Evolutionary conservation across 2,329 filamentous ascomycete genomes (phyloP).

Genomic region (Paraconiothyrium brasiliense): DNA sequence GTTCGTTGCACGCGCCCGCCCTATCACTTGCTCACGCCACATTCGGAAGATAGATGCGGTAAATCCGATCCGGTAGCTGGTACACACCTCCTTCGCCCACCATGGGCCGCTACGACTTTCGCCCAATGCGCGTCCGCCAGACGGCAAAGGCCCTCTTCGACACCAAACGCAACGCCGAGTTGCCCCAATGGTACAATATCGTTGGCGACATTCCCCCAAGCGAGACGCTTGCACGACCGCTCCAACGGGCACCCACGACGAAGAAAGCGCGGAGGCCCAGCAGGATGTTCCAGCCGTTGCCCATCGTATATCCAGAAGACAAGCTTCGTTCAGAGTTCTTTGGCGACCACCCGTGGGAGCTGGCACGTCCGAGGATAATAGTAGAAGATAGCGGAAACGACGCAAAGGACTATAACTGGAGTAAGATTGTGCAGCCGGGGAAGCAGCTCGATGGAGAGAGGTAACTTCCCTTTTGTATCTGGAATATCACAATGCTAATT

Average conservation of each 20-base stretch:
- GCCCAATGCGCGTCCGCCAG: conserved; percentile 62
- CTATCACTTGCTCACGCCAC: neutral
- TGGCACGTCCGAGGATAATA: conserved; percentile 85
- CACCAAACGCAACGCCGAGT: conserved; percentile 49
- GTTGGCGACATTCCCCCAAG: conserved; percentile 67
- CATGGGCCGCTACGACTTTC: conserved; percentile 64
- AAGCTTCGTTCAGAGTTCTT: conserved; percentile 82
- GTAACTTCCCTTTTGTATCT: conserved; percentile 56
- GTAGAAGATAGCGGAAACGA: conserved; percentile 89
- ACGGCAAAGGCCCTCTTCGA: conserved; percentile 61
- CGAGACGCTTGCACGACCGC: conserved; percentile 66
- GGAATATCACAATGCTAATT: neutral
- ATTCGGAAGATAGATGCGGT: neutral
- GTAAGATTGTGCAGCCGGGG: conserved; percentile 75
- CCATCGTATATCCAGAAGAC: conserved; percentile 85
- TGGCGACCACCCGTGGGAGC: conserved; percentile 95
- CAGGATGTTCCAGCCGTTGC: conserved; percentile 81
- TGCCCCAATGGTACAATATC: conserved; percentile 67
- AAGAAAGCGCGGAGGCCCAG: conserved; percentile 66
- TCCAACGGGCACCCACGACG: conserved; percentile 60
- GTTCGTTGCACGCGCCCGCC: conserved; percentile 1
- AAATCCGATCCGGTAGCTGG: neutral
- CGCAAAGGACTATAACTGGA: conserved; percentile 80
- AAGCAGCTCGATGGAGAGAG: conserved; percentile 85
- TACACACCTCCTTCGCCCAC: conserved; percentile 22